Evolutionary conservation across 768 basidiomycete species (phyloP), one percentile per base, ranked within the genome.

Genomic region (Suillus fuscotomentosus): DNA sequence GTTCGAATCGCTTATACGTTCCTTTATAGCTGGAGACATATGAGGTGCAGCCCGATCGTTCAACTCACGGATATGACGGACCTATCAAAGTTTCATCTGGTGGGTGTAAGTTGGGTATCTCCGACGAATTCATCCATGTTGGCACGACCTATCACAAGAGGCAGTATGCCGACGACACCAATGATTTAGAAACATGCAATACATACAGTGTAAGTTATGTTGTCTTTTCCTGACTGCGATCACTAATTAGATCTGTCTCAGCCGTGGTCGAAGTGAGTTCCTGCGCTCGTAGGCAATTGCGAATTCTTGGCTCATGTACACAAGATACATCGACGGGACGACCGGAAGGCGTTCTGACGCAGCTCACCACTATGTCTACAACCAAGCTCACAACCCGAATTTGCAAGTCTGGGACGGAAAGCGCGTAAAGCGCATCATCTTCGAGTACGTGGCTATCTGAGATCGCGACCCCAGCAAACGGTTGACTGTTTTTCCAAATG

Each of bases 281-380:
- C 31, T 31, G 3, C 27, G 20, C 43, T n/a, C 15, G 7, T 13
- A 13, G 7, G 22, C 3, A 9, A 27, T 5, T 14, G 22, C 14
- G 13, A 15, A 20, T 5, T 8, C 4, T 27, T n/a, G 5, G 4
- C 8, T 45, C 24, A 31, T 55, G 34, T n/a, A 9, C 65, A n/a
- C 9, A 45, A 89, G 88, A 70, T 90, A 84, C 73, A 80, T 89
- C 42, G 80, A 84, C 65, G 73, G 68, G 8, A 73, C 78, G 43
- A 84, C 79, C 3, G 88, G 88, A 27, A 77, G 68, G 51, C 83
- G 88, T 24, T 87, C 87, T 0, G 87, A 89, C 68, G 69, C 81
- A 0, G 79, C 88, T 45, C 43, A 45, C 3, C 8, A 45, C 43
- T 45, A 45, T 45, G 6, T 45, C 20, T 45, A 45, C 20, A 45